A percentile compares a stretch with the other conserved stretches of the same genome.
Evolutionary conservation across 1,284 basidiomycete species (phyloP).

Genomic region (Grifola frondosa): DNA sequence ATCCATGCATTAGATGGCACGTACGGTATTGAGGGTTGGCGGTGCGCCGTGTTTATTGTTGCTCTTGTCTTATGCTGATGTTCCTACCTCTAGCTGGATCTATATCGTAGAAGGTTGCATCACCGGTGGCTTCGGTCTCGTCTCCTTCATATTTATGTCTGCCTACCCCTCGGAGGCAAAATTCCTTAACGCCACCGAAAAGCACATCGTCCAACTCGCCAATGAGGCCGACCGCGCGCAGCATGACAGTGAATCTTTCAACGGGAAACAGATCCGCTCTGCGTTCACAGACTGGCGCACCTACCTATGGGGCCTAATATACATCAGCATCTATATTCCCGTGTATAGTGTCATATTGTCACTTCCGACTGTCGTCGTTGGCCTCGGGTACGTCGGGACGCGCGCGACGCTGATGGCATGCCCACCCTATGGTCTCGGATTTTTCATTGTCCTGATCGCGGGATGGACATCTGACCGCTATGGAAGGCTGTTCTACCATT

Average conservation of each 20-base stretch:
- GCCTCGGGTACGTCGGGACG: constrained; percentile 33
- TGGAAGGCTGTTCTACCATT: constrained; percentile 55
- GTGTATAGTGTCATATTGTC: constrained; percentile 32
- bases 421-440: constrained; percentile 30
- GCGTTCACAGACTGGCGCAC: constrained; percentile 36
- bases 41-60: constrained; percentile 19
- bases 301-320: constrained; percentile 65
- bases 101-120: constrained; percentile 56
- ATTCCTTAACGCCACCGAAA: constrained; percentile 35
- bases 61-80: constrained; percentile 13
- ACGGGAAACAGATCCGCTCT: constrained; percentile 28
- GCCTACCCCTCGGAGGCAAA: constrained; percentile 38
- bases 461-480: constrained; percentile 31
- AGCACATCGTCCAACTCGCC: constrained; percentile 36
- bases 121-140: constrained; percentile 41
- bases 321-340: constrained; percentile 44
- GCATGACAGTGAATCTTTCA: constrained; percentile 30
- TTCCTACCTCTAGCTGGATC: constrained; percentile 47
- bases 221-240: constrained; percentile 33
- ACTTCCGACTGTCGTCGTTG: constrained; percentile 35
- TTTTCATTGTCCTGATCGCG: constrained; percentile 24
- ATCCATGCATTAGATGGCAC: constrained; percentile 31
- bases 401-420: constrained; percentile 34
- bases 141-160: constrained; percentile 41
- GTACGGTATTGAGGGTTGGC: constrained; percentile 32